phyloP scores from a whole-genome alignment of 129 eudicot species.

The Rutidosis leptorrhynchoides region DNA sequence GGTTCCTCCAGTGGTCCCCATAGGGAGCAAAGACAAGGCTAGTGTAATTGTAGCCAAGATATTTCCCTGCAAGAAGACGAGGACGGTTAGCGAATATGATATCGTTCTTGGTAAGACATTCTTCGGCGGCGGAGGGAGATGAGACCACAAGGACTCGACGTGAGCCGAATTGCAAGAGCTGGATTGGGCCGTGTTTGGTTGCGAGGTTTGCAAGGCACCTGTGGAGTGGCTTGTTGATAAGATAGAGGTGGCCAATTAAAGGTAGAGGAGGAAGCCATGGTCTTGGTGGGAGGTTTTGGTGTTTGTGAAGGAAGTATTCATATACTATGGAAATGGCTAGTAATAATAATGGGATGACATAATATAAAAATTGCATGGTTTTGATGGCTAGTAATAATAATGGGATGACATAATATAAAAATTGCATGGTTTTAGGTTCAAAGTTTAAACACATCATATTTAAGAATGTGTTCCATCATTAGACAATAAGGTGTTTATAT shows the following conservation, averaged over 20 bases:
- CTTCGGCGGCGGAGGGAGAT: conserved; percentile 62
- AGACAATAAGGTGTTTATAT: no score
- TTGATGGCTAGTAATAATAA: conserved; percentile 12
- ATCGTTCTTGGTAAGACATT: conserved; percentile 62
- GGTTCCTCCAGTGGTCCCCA: conserved; percentile 67
- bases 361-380: conserved; percentile 18
- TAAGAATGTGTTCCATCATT: no score
- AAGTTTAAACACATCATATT: no score
- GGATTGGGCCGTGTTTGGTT: conserved; percentile 43
- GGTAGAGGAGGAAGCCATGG: conserved; percentile 39
- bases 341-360: conserved; percentile 5
- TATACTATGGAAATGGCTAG: conserved; percentile 15
- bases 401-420: conserved; percentile 1
- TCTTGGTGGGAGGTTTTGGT: conserved; percentile 32
- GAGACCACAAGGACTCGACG: conserved; percentile 51
- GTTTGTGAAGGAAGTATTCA: conserved; percentile 14
- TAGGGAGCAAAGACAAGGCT: conserved; percentile 53
- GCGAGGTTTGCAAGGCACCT: conserved; percentile 39
- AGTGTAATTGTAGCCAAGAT: conserved; percentile 54
- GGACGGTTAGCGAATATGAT: conserved; percentile 66
- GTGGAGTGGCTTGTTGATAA: conserved; percentile 47
- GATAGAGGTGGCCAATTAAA: conserved; percentile 34
- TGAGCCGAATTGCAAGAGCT: conserved; percentile 53
- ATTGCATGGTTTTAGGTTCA: conserved; percentile 14
- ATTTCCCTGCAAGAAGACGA: conserved; percentile 43